Evolutionary conservation across 2,329 filamentous ascomycete genomes (phyloP), one percentile per base, ranked within the genome.

Genomic region (Cladosporium sp.): DNA sequence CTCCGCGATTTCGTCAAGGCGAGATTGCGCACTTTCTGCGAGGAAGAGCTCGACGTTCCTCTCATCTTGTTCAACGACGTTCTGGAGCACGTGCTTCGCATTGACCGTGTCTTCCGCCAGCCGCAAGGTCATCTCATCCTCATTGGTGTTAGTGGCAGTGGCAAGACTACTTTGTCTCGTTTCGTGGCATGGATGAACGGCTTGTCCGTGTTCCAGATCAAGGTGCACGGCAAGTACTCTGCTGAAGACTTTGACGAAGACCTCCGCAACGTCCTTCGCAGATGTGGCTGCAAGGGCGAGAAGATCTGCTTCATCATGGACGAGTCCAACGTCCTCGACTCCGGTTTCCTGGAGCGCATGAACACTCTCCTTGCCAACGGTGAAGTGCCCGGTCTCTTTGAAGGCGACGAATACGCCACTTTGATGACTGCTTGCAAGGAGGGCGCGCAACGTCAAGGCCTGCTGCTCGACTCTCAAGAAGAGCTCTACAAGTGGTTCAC

Each of bases 261-360:
- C 69, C 76, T 99, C 30, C 83, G 95, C 58, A 92, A 91, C 65
- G 93, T 99, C 7, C 82, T 99, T 36, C 86, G 93, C 40, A 83
- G 93, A 51, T 95, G 89, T 61, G 93, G 93, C 56, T 97, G 92
- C 76, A 96, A 96, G 76, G 93, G 93, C 30, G 93, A 99, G 69
- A 97, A 97, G 77, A 95, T 99, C 43, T 99, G 95, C 73, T 99
- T 99, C 77, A 96, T 99, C 75, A 97, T 99, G 91, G 93, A 99
- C 67, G 93, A 99, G 73, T 87, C 92, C 8, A 99, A 99, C 63
- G 93, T 99, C 30, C 80, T 99, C 22, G 93, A 99, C 70, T 99
- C 93, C 37, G 93, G 93, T 48, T 99, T 99, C 83, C 72, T 99
- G 50, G 93, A 99, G 70, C 86, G 95, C 62, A 99, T 99, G 93